Conservation (phyloP, 805 yeast genomes). For the Nakazawaea holstii region DNA sequence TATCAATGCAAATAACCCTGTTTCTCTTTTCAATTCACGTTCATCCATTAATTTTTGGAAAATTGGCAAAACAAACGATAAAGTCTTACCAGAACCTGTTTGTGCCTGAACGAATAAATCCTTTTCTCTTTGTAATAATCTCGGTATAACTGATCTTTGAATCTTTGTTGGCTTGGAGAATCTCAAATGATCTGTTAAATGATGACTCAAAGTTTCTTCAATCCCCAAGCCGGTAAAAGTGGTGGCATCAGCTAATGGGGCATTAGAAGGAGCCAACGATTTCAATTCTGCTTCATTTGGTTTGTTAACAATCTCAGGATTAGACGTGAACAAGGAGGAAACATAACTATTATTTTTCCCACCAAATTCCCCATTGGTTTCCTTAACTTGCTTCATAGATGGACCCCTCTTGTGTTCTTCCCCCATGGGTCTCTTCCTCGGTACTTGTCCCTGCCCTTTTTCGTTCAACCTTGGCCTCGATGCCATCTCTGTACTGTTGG, state of each 20-base stretch:
- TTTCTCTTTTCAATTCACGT: conserved; percentile 45
- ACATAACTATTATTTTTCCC: conserved; percentile 64
- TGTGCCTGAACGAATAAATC: conserved; percentile 94
- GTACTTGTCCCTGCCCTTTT: neutral
- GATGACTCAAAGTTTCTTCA: conserved; percentile 43
- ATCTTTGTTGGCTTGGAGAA: conserved; percentile 76
- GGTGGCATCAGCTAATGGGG: conserved; percentile 69
- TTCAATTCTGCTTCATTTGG: conserved; percentile 28
- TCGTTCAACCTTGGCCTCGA: conserved; percentile 4
- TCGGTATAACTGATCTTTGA: conserved; percentile 78
- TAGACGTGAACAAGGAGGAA: conserved; percentile 78
- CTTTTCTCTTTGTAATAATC: conserved; percentile 35
- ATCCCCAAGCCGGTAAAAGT: conserved; percentile 72
- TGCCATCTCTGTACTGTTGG: conserved; percentile 11
- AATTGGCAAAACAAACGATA: conserved; percentile 83
- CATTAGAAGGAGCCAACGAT: conserved; percentile 64
- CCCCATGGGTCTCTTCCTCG: conserved; percentile 2
- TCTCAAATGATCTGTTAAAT: conserved; percentile 50
- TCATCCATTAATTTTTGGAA: conserved; percentile 64
- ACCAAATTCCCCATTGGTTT: conserved; percentile 45
- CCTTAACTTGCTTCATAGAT: conserved; percentile 32
- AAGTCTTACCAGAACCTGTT: conserved; percentile 97
- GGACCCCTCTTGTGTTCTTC: conserved; percentile 18
- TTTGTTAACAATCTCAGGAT: conserved; percentile 44
- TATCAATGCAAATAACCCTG: conserved; percentile 86